Percentiles rank a stretch among this genome's conserved stretches.
phyloP scores from a whole-genome alignment of 2,329 filamentous ascomycete species.

The Xylariales sp. region DNA sequence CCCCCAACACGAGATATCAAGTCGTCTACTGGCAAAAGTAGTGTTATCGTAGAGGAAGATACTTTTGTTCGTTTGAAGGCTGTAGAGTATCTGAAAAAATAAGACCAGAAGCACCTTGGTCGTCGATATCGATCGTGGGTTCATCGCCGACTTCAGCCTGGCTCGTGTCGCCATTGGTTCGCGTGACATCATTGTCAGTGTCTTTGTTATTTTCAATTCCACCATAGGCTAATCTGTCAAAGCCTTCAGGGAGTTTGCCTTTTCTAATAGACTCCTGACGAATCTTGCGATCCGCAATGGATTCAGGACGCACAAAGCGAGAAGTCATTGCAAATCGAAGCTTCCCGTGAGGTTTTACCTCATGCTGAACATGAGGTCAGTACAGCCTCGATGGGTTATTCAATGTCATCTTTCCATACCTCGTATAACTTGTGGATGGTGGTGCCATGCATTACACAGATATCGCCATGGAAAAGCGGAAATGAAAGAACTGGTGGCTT shows the following conservation, averaged over 20 bases:
- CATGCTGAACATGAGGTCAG: conserved; percentile 33
- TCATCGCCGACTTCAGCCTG: too few relatives aligned
- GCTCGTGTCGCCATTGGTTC: too few relatives aligned
- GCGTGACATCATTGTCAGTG: neutral
- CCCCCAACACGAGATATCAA: too few relatives aligned
- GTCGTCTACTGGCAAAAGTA: too few relatives aligned
- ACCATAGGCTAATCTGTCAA: conserved; percentile 21
- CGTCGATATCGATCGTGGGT: too few relatives aligned
- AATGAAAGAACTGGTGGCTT: conserved; percentile 30
- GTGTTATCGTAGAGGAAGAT: too few relatives aligned
- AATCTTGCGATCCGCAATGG: conserved; percentile 26
- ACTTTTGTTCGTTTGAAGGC: too few relatives aligned
- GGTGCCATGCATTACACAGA: conserved; percentile 59
- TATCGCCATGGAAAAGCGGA: conserved; percentile 56
- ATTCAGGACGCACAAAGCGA: conserved; percentile 42
- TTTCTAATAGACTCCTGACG: conserved; percentile 20
- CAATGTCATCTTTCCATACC: conserved; percentile 24
- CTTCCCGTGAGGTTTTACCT: conserved; percentile 44
- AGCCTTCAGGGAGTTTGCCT: conserved; percentile 27
- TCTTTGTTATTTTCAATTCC: conserved; percentile 13
- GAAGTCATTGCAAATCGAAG: conserved; percentile 55
- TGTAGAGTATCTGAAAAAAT: too few relatives aligned
- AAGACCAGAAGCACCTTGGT: too few relatives aligned
- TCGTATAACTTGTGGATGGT: conserved; percentile 57
- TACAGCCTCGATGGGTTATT: conserved; percentile 10